Percentiles rank a stretch among this genome's conserved stretches.
phyloP scores from a whole-genome alignment of 495 filamentous ascomycete species.

The Mytilinidion resinicola region DNA sequence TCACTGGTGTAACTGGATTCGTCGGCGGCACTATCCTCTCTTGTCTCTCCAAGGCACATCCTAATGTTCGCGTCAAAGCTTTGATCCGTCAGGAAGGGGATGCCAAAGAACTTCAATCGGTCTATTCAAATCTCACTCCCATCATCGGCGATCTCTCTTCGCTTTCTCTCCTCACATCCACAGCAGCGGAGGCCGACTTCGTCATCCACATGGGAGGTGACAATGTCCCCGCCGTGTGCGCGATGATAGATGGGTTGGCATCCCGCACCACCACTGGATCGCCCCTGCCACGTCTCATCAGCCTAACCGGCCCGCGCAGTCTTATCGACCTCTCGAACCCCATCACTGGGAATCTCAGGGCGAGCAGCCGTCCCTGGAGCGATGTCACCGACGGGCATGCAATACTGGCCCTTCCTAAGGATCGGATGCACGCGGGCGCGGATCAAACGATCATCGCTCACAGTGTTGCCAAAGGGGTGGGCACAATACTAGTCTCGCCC shows the following conservation, averaged over 20 bases:
- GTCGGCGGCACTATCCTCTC: conserved; percentile 22
- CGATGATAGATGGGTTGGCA: conserved; percentile 24
- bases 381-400: conserved; percentile 19
- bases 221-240: conserved; percentile 22
- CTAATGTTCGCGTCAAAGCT: conserved; percentile 22
- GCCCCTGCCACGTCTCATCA: conserved; percentile 24
- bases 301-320: conserved; percentile 22
- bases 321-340: conserved; percentile 20
- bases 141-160: conserved; percentile 23
- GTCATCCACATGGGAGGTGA: conserved; percentile 22
- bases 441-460: conserved; percentile 21
- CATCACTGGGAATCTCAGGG: conserved; percentile 19
- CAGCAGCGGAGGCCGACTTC: conserved; percentile 23
- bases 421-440: conserved; percentile 20
- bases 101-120: conserved; percentile 24
- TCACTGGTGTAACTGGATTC: conserved; percentile 20
- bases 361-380: conserved; percentile 22
- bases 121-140: conserved; percentile 24
- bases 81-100: conserved; percentile 22
- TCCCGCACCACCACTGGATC: conserved; percentile 19
- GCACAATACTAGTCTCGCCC: conserved; percentile 21
- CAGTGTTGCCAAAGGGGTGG: conserved; percentile 20
- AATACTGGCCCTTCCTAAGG: conserved; percentile 18
- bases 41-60: conserved; percentile 21
- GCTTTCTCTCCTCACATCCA: conserved; percentile 23